Evolutionary conservation across 352 stramenopile species (phyloP), one percentile per base, ranked within the genome.

Genomic region (Phytopythium kandeliae): DNA sequence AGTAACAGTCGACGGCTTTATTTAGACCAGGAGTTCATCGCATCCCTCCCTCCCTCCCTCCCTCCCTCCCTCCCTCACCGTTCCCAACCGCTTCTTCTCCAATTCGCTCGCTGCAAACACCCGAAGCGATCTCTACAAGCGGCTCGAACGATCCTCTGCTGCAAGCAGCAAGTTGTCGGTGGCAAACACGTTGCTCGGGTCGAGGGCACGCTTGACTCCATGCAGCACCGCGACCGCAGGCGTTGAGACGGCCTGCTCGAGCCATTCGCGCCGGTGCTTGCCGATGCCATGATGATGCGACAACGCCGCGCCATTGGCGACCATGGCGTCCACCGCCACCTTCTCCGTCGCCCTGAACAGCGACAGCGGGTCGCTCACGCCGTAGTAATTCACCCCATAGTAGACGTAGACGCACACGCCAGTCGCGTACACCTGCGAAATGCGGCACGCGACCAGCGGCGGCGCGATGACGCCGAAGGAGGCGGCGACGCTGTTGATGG

Each of bases 351-450:
- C 70, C 22, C 69, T 63, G 67, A 97, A 98, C 3, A 95, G 69
- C 46, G 60, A 50, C 52, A 93, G 75, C 17, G 89, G 76, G 51
- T 97, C 74, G 19, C 64, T 45, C 21, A 98, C 67, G 35, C 79
- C 78, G 45, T 81, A 87, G 67, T 92, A 90, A 58, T 96, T 96
- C 58, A 98, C 96, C 48, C 89, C 95, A 62, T 98, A 97, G 67
- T 98, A 98, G 57, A 98, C 96, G 63, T 98, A 98, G 25, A 98
- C 74, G 40, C 87, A 97, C 40, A 85, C 92, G 46, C 93, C 93
- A 13, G 96, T 96, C 41, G 96, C 89, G 62, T 98, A 98, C 13
- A 98, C 75, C 66, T 98, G 95, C 1, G 93, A 98, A 26, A 98
- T 79, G 19, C 95, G 84, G 57, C 87, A 96, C 3, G 85, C 88